phyloP scores from a whole-genome alignment of 2,329 filamentous ascomycete genomes.

The Pyrenochaeta sp. region DNA sequence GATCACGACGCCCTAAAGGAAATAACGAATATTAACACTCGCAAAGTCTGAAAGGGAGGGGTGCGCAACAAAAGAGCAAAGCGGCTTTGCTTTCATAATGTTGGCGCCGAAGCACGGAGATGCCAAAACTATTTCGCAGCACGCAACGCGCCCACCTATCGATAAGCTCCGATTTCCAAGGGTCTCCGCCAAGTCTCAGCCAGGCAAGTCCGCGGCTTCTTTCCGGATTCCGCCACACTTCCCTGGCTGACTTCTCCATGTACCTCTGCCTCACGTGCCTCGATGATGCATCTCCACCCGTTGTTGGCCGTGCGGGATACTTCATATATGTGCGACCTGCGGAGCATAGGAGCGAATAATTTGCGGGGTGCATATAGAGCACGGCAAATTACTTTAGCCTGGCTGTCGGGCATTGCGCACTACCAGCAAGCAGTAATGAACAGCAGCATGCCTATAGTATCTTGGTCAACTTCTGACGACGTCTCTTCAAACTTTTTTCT shows the following conservation, averaged over 20 bases:
- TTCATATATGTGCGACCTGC: constrained; percentile 1
- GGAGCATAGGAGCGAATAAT: constrained; percentile 9
- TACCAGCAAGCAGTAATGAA: constrained; percentile 1
- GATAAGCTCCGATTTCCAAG: constrained; percentile 39
- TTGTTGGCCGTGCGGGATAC: constrained; percentile 1
- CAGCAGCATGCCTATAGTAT: constrained; percentile 33
- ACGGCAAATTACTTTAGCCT: constrained; percentile 44
- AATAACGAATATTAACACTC: neutral
- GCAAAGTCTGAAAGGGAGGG: constrained; percentile 5
- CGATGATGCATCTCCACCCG: too few species aligned
- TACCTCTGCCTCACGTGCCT: neutral
- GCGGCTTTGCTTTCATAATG: constrained; percentile 5
- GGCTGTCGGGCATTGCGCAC: constrained; percentile 4
- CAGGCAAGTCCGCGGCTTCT: constrained; percentile 30
- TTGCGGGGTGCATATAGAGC: constrained; percentile 19
- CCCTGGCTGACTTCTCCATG: constrained; percentile 10
- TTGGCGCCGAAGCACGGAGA: constrained; percentile 32
- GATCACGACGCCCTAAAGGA: neutral
- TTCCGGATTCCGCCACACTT: constrained; percentile 29
- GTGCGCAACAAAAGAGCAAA: constrained; percentile 6
- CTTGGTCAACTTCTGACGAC: constrained; percentile 15
- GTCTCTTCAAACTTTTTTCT: neutral
- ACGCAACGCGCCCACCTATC: constrained; percentile 37
- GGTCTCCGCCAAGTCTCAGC: constrained; percentile 8
- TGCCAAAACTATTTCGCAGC: constrained; percentile 26